Percentiles rank a stretch among this genome's conserved stretches.
These are phyloP conservation scores for Clarireedia paspali DNA, from an alignment of 2,329 filamentous ascomycete genomes.

Conservation along the genomic window DNA sequence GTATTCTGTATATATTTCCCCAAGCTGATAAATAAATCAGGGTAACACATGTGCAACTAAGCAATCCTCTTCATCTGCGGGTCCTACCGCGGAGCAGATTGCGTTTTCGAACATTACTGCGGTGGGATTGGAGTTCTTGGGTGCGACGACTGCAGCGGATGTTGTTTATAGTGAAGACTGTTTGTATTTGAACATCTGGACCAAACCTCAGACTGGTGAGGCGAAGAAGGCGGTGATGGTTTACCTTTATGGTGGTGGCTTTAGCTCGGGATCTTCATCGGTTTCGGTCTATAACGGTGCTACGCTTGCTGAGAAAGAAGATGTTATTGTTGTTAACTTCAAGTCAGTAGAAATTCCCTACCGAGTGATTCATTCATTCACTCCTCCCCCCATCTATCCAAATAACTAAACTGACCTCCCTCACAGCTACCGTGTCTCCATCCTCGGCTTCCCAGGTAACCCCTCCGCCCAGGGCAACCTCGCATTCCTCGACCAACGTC, in stretches of 20 bases:
- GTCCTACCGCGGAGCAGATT: not conserved
- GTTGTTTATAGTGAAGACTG: slow-evolving; percentile 28
- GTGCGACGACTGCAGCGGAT: not conserved
- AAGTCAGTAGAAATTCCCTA: slow-evolving; percentile 32
- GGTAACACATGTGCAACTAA: not conserved
- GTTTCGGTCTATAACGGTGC: slow-evolving; percentile 6
- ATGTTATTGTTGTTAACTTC: slow-evolving; percentile 6
- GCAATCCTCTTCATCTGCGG: not conserved
- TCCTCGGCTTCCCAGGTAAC: slow-evolving; percentile 55
- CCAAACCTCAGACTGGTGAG: slow-evolving; percentile 24
- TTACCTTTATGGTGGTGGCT: slow-evolving; percentile 37
- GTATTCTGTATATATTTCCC: slow-evolving; percentile 15
- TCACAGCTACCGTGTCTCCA: slow-evolving; percentile 49
- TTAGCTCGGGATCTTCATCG: slow-evolving; percentile 16
- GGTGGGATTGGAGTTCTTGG: slow-evolving; percentile 5
- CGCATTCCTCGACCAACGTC: slow-evolving; percentile 52
- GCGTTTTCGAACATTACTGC: not conserved
- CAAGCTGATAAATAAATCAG: not conserved
- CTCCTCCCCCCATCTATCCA: not conserved
- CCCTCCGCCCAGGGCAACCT: slow-evolving; percentile 32
- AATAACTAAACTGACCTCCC: slow-evolving; percentile 10
- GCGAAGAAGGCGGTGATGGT: slow-evolving; percentile 32
- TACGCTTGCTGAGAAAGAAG: slow-evolving; percentile 1
- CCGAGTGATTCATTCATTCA: slow-evolving; percentile 7
- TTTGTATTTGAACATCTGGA: slow-evolving; percentile 32